phyloP scores from a whole-genome alignment of 345 rosid genomes.

The Psidium friedrichsthalianum region DNA sequence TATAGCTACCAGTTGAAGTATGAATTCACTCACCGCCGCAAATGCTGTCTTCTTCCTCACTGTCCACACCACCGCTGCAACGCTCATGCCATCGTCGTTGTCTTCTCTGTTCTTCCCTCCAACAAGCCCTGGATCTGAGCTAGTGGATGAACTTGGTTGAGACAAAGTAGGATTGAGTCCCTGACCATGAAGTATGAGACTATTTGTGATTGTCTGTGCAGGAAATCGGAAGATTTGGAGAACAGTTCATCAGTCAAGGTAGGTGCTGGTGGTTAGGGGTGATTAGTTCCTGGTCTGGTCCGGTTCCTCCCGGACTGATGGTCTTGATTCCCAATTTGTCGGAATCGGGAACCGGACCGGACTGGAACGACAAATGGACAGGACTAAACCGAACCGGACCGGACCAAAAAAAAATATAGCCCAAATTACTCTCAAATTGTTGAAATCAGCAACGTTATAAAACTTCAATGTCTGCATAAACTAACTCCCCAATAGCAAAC shows the following conservation, averaged over 20 bases:
- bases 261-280: background rate
- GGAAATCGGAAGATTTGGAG: background rate
- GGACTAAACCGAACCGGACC: too few relatives aligned
- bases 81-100: fast-evolving
- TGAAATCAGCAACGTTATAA: too few relatives aligned
- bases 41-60: background rate
- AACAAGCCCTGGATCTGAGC: background rate
- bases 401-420: too few relatives aligned
- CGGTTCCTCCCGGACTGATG: too few relatives aligned
- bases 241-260: background rate
- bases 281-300: too few relatives aligned
- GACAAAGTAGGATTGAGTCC: background rate
- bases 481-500: too few relatives aligned
- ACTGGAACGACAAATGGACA: too few relatives aligned
- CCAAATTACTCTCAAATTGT: too few relatives aligned
- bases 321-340: too few relatives aligned
- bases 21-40: background rate
- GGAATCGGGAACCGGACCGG: too few relatives aligned
- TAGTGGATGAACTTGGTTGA: background rate
- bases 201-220: background rate
- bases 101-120: background rate
- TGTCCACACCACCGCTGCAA: background rate
- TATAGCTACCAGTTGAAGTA: background rate
- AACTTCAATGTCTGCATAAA: too few relatives aligned
- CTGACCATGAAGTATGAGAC: background rate